These are phyloP conservation scores for Tricladium varicosporioides DNA, from an alignment of 2,329 filamentous ascomycete genomes.

Conservation along the genomic window DNA sequence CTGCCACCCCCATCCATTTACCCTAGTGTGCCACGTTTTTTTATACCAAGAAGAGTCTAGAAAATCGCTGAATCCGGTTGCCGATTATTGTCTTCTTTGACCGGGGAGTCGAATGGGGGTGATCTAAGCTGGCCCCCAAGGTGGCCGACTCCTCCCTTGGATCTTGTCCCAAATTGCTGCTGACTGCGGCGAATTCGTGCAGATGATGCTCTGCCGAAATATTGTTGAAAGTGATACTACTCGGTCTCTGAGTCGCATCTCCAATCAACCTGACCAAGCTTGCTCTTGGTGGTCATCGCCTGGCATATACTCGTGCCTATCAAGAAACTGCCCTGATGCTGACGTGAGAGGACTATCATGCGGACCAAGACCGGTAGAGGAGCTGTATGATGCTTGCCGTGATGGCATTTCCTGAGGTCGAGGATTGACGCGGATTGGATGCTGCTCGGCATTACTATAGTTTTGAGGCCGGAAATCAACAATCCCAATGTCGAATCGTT, in stretches of 20 bases:
- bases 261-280: constrained; percentile 17
- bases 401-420: constrained; percentile 16
- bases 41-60: not conserved
- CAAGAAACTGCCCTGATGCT: constrained; percentile 23
- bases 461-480: constrained; percentile 32
- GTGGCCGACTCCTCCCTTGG: too few relatives aligned
- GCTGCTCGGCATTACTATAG: constrained; percentile 19
- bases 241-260: too few relatives aligned
- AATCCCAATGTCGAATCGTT: constrained; percentile 49
- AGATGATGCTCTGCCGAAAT: too few relatives aligned
- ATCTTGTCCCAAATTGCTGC: too few relatives aligned
- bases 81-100: not conserved
- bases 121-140: too few relatives aligned
- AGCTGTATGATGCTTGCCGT: constrained; percentile 28
- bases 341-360: constrained; percentile 27
- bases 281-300: constrained; percentile 13
- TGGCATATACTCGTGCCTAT: constrained; percentile 25
- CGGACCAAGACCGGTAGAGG: constrained; percentile 19
- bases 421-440: constrained; percentile 18
- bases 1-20: not conserved
- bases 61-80: not conserved
- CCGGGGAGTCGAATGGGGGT: too few relatives aligned
- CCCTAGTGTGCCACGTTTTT: not conserved
- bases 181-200: too few relatives aligned
- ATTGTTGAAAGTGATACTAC: too few relatives aligned